These are phyloP conservation scores for Closterium sp. DNA, from an alignment of 139 green algal species.

Conservation along the genomic window DNA sequence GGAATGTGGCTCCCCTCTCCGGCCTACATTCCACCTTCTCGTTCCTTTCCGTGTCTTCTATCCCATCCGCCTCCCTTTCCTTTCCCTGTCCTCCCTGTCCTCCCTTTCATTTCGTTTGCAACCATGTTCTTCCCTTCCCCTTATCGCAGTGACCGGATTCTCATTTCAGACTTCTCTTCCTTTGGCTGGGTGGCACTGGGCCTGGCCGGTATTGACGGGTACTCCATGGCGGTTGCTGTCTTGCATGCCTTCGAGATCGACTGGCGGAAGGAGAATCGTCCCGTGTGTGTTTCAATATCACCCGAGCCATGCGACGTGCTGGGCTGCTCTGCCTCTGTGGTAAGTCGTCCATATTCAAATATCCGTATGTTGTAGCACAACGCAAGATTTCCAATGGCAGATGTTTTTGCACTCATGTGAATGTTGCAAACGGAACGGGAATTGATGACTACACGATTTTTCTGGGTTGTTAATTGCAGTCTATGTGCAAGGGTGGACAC, in stretches of 20 bases:
- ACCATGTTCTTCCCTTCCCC: too few relatives aligned
- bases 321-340: background rate
- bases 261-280: background rate
- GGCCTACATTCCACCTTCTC: too few relatives aligned
- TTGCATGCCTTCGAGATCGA: background rate
- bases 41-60: too few relatives aligned
- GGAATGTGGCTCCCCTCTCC: too few relatives aligned
- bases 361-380: background rate
- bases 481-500: background rate
- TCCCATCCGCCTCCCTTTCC: too few relatives aligned
- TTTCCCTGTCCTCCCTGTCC: too few relatives aligned
- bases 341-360: background rate
- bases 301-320: background rate
- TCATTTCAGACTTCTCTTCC: background rate
- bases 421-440: too few relatives aligned
- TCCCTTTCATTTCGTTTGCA: too few relatives aligned
- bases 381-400: too few relatives aligned
- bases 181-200: background rate
- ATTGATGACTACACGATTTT: background rate
- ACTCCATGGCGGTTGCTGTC: background rate
- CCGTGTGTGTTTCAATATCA: background rate
- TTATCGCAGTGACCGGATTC: background rate
- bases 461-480: background rate
- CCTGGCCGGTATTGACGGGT: background rate
- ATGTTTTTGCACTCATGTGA: too few relatives aligned